Base-by-base conservation (phyloP, 805 yeast genomes). In the Saturnispora sekii region DNA sequence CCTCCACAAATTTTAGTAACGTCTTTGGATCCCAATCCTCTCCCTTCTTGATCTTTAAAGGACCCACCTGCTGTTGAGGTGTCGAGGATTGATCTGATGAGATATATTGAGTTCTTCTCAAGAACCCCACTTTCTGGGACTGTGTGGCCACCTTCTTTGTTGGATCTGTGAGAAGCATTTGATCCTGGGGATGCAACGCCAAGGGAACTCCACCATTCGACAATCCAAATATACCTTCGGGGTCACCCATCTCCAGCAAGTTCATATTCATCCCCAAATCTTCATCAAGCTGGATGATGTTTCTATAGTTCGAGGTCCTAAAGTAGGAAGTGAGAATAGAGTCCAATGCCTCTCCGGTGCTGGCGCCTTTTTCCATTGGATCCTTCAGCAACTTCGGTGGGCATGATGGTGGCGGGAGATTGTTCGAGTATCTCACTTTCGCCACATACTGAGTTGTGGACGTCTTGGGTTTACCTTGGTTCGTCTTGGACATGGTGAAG, bases 41-140 rank as follows among this genome's bases (percentile, higher is more conserved):
- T 47, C 60, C 65, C 51, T 62, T 61, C 44, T 57, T 58, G 31
- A 51, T 31, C n/a, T 51, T 51, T n/a, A 56, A 38, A 46, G 47
- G 53, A 33, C 51, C 55, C 11, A 56, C 52, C 18, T 48, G 48
- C 41, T 51, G 55, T 29, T 53, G 51, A 12, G 55, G 56, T 15
- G 45, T 54, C 4, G 51, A 51, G 3, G 58, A 50, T 34, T 40
- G 43, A 42, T 77, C 80, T 32, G 84, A 77, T 10, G 95, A 76
- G 48, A 87, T 83, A 61, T 90, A 90, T 60, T 93, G 97, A 0
- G 98, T 90, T 67, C 97, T 79, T 67, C 97, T 80, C 60, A 90
- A 72, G 65, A 90, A 89, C n/a, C 65, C 57, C 21, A 65, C 68
- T 35, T 46, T 48, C 28, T 60, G 62, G 10, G 59, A 53, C 38